phyloP scores from a whole-genome alignment of 1,139 yeast species.

The Pichia sp. region DNA sequence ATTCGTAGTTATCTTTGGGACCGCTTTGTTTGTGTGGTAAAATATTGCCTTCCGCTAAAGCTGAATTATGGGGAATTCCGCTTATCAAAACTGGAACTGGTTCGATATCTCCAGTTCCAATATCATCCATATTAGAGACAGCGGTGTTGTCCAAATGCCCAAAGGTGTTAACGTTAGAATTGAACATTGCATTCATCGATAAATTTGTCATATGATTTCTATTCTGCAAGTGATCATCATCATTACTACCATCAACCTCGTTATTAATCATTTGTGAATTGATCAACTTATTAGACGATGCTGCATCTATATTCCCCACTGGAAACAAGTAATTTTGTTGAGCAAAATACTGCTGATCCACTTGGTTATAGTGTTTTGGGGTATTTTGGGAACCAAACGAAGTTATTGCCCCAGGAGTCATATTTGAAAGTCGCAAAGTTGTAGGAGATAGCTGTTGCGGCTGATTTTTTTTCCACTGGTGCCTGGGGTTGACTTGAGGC shows the following conservation, averaged over 20 bases:
- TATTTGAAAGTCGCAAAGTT: not conserved
- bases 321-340: constrained; percentile 7
- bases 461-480: constrained; percentile 1
- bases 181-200: not conserved
- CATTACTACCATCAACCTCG: not conserved
- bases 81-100: not conserved
- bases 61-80: not conserved
- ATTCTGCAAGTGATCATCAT: not conserved
- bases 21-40: not conserved
- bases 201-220: not conserved
- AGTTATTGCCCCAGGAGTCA: constrained; percentile 5
- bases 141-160: not conserved
- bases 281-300: not conserved
- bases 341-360: constrained; percentile 18
- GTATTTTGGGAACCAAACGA: constrained; percentile 1
- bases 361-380: constrained; percentile 16
- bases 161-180: constrained; percentile 1
- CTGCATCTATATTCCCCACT: not conserved
- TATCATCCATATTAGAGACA: not conserved
- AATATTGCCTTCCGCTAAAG: not conserved
- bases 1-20: not conserved
- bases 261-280: not conserved
- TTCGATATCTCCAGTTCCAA: not conserved
- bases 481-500: not conserved
- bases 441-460: constrained; percentile 5